A percentile compares a stretch with the other conserved stretches of the same genome.
Evolutionary conservation across 2,329 filamentous ascomycete genomes (phyloP).

Genomic region (Hypomyces perniciosus): DNA sequence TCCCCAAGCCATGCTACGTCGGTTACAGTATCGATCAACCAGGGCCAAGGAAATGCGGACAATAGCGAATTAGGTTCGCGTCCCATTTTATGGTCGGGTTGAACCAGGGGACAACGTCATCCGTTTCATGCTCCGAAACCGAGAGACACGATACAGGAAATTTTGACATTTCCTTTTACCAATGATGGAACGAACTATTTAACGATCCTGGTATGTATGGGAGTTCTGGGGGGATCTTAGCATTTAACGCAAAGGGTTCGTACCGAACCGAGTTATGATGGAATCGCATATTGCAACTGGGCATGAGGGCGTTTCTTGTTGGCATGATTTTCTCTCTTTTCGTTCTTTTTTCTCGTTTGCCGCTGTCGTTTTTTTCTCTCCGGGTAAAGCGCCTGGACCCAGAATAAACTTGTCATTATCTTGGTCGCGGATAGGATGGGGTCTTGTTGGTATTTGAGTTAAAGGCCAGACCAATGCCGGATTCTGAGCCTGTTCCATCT

Average conservation of each 20-base stretch:
- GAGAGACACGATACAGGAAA: not conserved
- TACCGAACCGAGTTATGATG: constrained; percentile 1
- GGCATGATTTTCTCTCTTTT: not conserved
- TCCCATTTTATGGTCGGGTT: too few relatives aligned
- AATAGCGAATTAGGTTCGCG: constrained; percentile 2
- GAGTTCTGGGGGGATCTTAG: constrained; percentile 10
- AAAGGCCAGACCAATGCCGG: constrained; percentile 5
- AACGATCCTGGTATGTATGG: constrained; percentile 13
- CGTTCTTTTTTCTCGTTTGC: not conserved
- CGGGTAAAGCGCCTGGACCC: not conserved
- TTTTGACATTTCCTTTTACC: constrained; percentile 5
- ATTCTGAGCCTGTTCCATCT: constrained; percentile 8
- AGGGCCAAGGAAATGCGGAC: constrained; percentile 30
- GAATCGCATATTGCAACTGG: constrained; percentile 10
- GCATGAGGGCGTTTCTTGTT: constrained; percentile 9
- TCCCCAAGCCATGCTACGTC: constrained; percentile 32
- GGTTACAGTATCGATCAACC: constrained; percentile 38
- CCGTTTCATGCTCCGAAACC: not conserved
- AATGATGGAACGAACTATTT: constrained; percentile 12
- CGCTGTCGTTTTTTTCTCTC: not conserved
- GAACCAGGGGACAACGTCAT: not conserved
- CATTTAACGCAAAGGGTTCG: constrained; percentile 9
- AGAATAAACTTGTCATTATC: not conserved
- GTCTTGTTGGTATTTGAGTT: constrained; percentile 4
- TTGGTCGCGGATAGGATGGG: not conserved